Base-by-base conservation (phyloP, 768 basidiomycete species). In the Tulasnella sp. region DNA sequence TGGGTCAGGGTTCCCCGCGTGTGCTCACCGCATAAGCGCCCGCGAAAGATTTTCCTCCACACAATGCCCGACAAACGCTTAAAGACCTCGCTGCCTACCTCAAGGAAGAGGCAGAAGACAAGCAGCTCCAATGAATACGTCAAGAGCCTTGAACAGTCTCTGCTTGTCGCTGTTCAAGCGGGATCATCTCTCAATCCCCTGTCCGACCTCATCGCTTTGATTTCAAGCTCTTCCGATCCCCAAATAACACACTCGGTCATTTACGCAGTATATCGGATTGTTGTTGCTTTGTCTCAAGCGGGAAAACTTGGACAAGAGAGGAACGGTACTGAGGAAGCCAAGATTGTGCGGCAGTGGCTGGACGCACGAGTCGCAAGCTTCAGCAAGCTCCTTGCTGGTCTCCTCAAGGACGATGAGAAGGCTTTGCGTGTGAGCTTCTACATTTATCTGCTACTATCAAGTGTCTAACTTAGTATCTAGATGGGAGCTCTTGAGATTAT, bases 241-340 rank as follows among this genome's bases (percentile, higher is more conserved):
- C 76, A 77, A 63, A 76, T 80, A 27, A 78, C 82, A 13, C 86
- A 78, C 58, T 91, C 86, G 68, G 83, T 80, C 1, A 78, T 92
- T 17, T 95, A 91, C 71, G 84, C 90, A 0, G 70, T 87, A 4
- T 93, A 95, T 69, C 74, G 93, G 41, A 75, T 85, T 11, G 92
- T 90, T 68, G 80, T 86, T 8, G 65, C 77, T 21, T 71, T 88
- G 34, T 77, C 91, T n/a, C 54, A 56, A 50, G 69, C 76, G 2
- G 76, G 76, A 29, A 80, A 82, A 74, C 19, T 67, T 65, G 43
- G 61, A 34, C 56, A 72, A 32, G 73, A 74, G 26, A 76, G 75
- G 15, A 74, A 79, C 32, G 82, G 81, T 26, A 79, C 78, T 15
- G 78, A 80, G 42, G 80, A 80, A 65, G 75, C 79, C 17, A 76